Percentiles rank a stretch among this genome's conserved stretches.
Evolutionary conservation across 352 stramenopile genomes (phyloP).

Genomic region (Globisporangium mamillatum): DNA sequence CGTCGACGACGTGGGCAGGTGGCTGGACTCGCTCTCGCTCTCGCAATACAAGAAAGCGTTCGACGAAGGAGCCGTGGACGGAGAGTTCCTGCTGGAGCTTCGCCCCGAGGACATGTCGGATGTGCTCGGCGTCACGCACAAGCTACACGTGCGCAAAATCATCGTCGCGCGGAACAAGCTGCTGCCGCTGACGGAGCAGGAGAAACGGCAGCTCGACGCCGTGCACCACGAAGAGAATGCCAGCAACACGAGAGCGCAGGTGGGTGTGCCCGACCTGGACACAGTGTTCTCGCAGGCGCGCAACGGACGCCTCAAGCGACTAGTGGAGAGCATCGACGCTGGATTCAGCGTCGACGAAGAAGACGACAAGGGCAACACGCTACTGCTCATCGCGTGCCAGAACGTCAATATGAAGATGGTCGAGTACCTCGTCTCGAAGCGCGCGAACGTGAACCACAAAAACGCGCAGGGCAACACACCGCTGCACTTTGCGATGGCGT

Average conservation of each 20-base stretch:
- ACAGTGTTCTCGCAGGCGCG: slow-evolving; percentile 89
- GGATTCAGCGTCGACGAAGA: slow-evolving; percentile 88
- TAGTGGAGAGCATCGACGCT: slow-evolving; percentile 88
- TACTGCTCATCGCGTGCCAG: slow-evolving; percentile 87
- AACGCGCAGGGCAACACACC: slow-evolving; percentile 92
- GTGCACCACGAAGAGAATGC: slow-evolving; percentile 54
- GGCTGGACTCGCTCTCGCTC: slow-evolving; percentile 90
- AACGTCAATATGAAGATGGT: slow-evolving; percentile 90
- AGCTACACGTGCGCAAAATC: slow-evolving; percentile 91
- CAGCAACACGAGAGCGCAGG: slow-evolving; percentile 25
- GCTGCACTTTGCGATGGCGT: slow-evolving; percentile 93
- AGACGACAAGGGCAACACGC: slow-evolving; percentile 92
- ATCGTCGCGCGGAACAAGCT: slow-evolving; percentile 85
- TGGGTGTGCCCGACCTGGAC: slow-evolving; percentile 43
- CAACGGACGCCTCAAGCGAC: slow-evolving; percentile 86
- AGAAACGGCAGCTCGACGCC: slow-evolving; percentile 66
- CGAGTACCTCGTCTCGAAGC: slow-evolving; percentile 81
- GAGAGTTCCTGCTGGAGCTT: slow-evolving; percentile 91
- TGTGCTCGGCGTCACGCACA: slow-evolving; percentile 88
- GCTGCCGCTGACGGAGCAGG: slow-evolving; percentile 72
- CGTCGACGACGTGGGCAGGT: slow-evolving; percentile 90
- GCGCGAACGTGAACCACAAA: slow-evolving; percentile 90
- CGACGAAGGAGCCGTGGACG: slow-evolving; percentile 87
- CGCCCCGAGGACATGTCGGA: slow-evolving; percentile 89
- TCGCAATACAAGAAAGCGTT: slow-evolving; percentile 91